Evolutionary conservation across 2,329 filamentous ascomycete genomes (phyloP), one percentile per base, ranked within the genome.

Genomic region (Monosporascus sp.): DNA sequence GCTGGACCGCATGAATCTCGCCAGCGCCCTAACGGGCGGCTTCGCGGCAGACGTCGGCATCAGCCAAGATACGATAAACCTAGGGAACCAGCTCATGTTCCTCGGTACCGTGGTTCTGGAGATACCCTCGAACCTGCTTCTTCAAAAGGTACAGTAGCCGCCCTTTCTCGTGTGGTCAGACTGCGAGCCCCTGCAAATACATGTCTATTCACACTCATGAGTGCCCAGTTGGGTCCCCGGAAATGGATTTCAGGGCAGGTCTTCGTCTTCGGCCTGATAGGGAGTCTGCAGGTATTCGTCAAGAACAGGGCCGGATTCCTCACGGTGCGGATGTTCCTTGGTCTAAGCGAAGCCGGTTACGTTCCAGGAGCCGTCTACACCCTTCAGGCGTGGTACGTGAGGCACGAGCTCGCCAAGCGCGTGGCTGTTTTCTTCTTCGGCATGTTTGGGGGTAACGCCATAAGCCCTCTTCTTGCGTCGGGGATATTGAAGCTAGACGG

Each of bases 41-140:
- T 77, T 80, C 46, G 73, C 74, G 1, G 62, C 64, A 3, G 68
- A 73, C 37, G 74, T 79, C 31, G 54, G 59, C 0, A 67, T 79
- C 7, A 64, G 68, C 37, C 75, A 78, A 55, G 70, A 72, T 22
- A 78, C 73, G 0, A 72, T 80, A 54, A 81, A 81, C 50, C 61
- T 80, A 0, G 78, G 78, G 0, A 80, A 80, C 52, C 77, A 80
- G 56, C 61, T 80, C 8, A 77, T 80, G 75, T 80, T 78, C 55
- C 65, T 78, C 35, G 75, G 75, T 0, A 77, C 76, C 9, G 74
- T 81, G 1, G 58, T 78, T 1, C 61, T 79, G 1, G 77, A 80
- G 52, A 79, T 81, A 3, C 78, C 78, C 0, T 78, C 73, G n/a
- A 81, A 80, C 56, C 68, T 80, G 55, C 63, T 72, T 2, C 61